A percentile compares a stretch with the other conserved stretches of the same genome.
Conservation (phyloP, 345 rosid genomes). For the Streptanthus diversifolius region DNA sequence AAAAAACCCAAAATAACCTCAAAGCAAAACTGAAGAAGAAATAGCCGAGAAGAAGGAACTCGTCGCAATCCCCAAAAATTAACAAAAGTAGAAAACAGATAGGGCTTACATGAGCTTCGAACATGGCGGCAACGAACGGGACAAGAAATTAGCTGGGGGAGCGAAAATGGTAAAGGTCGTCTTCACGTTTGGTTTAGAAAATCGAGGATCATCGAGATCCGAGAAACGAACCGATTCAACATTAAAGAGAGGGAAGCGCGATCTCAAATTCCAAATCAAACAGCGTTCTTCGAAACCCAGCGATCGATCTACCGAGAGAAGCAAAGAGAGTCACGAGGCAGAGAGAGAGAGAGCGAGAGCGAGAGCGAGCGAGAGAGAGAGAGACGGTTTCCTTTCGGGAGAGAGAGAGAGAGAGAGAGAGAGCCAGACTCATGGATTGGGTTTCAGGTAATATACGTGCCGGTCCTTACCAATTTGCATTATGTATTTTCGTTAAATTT, state of each 20-base stretch:
- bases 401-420: not conserved
- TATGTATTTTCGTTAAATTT: slow-evolving; percentile 11
- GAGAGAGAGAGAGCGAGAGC: slow-evolving; percentile 18
- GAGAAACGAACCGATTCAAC: slow-evolving; percentile 32
- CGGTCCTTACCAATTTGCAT: slow-evolving; percentile 24
- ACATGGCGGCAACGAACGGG: slow-evolving; percentile 55
- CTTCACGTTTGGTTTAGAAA: slow-evolving; percentile 30
- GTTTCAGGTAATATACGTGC: slow-evolving; percentile 35
- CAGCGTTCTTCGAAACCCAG: slow-evolving; percentile 16
- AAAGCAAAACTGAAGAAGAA: not conserved
- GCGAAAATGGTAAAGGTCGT: not conserved
- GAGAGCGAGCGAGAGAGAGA: slow-evolving; percentile 24
- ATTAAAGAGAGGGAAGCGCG: slow-evolving; percentile 8
- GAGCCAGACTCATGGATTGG: slow-evolving; percentile 2
- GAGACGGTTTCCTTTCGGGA: slow-evolving; percentile 37
- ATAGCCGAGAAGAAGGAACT: not conserved
- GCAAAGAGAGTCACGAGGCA: slow-evolving; percentile 16
- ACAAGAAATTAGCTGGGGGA: slow-evolving; percentile 6
- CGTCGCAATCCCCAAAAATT: slow-evolving; percentile 7
- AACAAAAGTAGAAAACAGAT: not conserved
- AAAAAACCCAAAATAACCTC: not conserved
- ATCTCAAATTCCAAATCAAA: slow-evolving; percentile 18
- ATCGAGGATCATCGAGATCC: slow-evolving; percentile 41
- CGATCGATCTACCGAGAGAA: slow-evolving; percentile 13
- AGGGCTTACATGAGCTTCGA: slow-evolving; percentile 80